Evolutionary conservation across 108 stramenopile genomes (phyloP).

Genomic region (Bacterosira constricta): DNA sequence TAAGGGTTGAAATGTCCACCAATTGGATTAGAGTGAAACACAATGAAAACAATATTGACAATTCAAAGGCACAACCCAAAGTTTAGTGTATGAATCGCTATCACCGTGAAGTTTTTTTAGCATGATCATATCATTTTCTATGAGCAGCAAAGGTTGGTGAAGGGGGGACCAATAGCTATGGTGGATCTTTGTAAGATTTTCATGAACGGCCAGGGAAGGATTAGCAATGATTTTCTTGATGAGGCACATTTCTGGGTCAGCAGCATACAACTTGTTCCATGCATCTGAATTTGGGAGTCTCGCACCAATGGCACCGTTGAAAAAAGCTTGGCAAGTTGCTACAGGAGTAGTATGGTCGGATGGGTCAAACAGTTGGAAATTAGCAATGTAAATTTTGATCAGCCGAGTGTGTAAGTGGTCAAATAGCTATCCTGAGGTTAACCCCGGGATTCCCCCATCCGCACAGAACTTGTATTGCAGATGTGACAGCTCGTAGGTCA

Average conservation of each 20-base stretch:
- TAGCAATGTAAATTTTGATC: neutral
- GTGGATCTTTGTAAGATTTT: neutral
- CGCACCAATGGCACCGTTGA: constrained; percentile 20
- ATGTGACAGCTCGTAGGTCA: too few relatives aligned
- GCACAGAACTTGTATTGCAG: too few relatives aligned
- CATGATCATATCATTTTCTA: constrained; percentile 8
- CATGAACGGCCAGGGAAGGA: neutral
- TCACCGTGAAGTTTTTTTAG: neutral
- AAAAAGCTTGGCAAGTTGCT: neutral
- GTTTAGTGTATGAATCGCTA: neutral
- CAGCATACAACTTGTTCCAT: neutral
- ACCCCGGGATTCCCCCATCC: constrained; percentile 4
- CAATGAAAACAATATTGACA: constrained; percentile 14
- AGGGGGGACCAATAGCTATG: neutral
- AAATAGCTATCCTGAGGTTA: constrained; percentile 1
- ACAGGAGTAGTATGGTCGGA: neutral
- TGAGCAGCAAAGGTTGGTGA: neutral
- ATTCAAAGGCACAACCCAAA: neutral
- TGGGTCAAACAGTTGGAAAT: neutral
- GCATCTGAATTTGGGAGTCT: neutral
- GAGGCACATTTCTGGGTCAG: neutral
- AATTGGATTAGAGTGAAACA: constrained; percentile 2
- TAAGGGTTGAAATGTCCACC: neutral
- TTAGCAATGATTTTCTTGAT: neutral
- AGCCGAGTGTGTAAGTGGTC: neutral